phyloP scores from a whole-genome alignment of 106 monocot genomes.

The Narthecium ossifragum region DNA sequence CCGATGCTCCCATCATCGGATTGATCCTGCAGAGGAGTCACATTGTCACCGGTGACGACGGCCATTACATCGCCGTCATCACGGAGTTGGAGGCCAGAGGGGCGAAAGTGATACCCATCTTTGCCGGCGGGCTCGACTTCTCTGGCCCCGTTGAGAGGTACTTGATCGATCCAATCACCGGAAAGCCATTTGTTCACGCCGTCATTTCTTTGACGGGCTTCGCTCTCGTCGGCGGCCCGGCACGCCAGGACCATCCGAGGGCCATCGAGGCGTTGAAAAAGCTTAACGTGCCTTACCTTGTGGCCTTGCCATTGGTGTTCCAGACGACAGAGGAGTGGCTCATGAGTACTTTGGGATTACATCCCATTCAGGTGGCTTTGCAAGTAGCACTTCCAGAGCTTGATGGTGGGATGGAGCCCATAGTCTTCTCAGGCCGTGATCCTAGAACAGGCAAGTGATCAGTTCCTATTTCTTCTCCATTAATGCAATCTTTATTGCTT shows the following conservation, averaged over 20 bases:
- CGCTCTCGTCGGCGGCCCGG: conserved; percentile 80
- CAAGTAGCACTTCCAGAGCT: conserved; percentile 87
- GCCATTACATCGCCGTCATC: conserved; percentile 80
- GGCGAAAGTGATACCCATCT: conserved; percentile 73
- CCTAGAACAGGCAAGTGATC: conserved; percentile 46
- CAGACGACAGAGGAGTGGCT: conserved; percentile 96
- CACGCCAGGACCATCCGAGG: conserved; percentile 78
- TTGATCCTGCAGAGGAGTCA: conserved; percentile 75
- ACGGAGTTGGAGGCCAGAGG: conserved; percentile 82
- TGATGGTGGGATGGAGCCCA: conserved; percentile 91
- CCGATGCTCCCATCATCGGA: conserved; percentile 52
- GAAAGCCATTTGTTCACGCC: conserved; percentile 56
- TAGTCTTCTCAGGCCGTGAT: conserved; percentile 78
- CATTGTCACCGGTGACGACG: conserved; percentile 79
- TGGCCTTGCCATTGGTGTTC: conserved; percentile 76
- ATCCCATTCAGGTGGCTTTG: conserved; percentile 83
- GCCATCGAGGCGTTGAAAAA: conserved; percentile 73
- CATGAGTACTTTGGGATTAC: conserved; percentile 62
- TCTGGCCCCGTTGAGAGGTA: conserved; percentile 59
- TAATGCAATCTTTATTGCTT: too few species aligned
- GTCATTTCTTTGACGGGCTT: conserved; percentile 75
- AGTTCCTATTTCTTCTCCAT: background rate
- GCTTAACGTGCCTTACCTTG: conserved; percentile 78
- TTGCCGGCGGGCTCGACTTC: conserved; percentile 75
- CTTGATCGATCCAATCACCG: conserved; percentile 52